Evolutionary conservation across 495 filamentous ascomycete genomes (phyloP).

Genomic region (Podospora appendiculata): DNA sequence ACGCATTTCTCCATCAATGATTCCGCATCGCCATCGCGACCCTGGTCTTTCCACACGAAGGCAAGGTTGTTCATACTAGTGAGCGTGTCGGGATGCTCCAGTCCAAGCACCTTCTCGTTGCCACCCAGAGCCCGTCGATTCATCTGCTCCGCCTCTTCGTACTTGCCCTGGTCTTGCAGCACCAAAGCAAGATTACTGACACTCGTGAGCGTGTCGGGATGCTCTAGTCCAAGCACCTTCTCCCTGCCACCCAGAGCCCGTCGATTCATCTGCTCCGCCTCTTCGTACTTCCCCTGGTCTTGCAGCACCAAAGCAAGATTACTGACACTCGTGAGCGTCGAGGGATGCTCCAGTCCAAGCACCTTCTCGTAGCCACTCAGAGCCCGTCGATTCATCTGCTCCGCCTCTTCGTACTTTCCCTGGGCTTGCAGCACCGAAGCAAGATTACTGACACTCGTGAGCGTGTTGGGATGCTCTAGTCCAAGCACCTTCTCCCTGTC

Average conservation of each 20-base stretch:
- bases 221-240: constrained; percentile 1
- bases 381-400: background rate
- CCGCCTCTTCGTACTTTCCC: background rate
- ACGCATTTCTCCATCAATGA: constrained; percentile 1
- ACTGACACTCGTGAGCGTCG: constrained; percentile 9
- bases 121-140: background rate
- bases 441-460: background rate
- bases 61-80: constrained; percentile 29
- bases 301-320: constrained; percentile 18
- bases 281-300: background rate
- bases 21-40: background rate
- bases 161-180: background rate
- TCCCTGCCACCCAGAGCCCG: constrained; percentile 10
- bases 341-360: background rate
- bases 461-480: background rate
- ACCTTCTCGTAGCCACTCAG: background rate
- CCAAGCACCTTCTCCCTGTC: background rate
- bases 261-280: background rate
- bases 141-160: background rate
- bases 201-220: background rate
- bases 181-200: background rate
- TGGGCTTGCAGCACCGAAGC: background rate
- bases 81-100: constrained; percentile 26
- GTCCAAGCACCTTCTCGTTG: background rate
- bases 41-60: background rate